These are phyloP conservation scores for Breviolum minutum DNA, from an alignment of 73 alveolate genomes.

Conservation along the genomic window DNA sequence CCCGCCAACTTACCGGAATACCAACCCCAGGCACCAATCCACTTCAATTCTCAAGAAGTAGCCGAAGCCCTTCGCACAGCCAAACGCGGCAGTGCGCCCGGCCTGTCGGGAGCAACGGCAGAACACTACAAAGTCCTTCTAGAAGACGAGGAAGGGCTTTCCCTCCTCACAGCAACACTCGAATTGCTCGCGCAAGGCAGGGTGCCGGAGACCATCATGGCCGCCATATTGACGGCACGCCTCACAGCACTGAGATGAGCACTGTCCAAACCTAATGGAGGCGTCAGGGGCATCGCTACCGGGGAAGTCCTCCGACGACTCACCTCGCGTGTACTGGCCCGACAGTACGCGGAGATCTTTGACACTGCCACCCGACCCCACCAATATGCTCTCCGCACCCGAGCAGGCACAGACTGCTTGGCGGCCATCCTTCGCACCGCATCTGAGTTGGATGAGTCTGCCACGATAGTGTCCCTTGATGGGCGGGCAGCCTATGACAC, in stretches of 20 bases:
- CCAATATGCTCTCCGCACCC: background rate
- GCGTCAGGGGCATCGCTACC: slow-evolving; percentile 36
- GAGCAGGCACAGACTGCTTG: slow-evolving; percentile 8
- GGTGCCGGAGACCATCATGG: background rate
- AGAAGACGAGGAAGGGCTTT: background rate
- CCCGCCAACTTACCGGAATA: background rate
- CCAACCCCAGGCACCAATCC: background rate
- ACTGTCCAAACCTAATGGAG: background rate
- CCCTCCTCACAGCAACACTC: too few species aligned
- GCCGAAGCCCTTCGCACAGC: background rate
- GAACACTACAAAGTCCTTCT: background rate
- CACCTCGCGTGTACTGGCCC: slow-evolving; percentile 6
- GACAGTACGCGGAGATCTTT: background rate
- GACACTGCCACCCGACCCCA: slow-evolving; percentile 20
- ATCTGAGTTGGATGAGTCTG: background rate
- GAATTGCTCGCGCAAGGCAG: background rate
- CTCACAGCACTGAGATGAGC: background rate
- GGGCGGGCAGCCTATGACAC: background rate
- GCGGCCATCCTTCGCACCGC: background rate
- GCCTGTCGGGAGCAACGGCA: background rate
- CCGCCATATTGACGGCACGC: background rate
- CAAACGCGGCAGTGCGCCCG: background rate
- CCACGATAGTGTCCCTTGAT: background rate
- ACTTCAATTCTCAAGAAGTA: background rate
- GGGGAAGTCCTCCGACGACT: slow-evolving; percentile 21